These are phyloP conservation scores for Fragaria nilgerrensis DNA, from an alignment of 306 rosid species.

Conservation along the genomic window DNA sequence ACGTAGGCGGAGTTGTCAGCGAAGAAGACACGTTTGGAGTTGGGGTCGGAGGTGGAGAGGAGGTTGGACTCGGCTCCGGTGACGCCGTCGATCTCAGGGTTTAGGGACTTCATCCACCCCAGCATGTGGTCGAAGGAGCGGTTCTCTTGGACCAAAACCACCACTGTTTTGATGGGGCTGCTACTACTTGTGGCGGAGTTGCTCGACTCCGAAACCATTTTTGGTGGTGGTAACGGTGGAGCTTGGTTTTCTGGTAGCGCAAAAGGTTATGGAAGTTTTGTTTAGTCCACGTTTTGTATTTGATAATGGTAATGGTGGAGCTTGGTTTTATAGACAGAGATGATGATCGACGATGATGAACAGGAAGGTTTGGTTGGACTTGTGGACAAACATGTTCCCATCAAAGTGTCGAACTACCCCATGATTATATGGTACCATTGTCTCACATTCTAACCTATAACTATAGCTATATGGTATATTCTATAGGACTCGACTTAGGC, in stretches of 20 bases:
- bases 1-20: conserved; percentile 43
- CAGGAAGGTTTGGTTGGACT: not conserved
- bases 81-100: conserved; percentile 68
- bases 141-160: conserved; percentile 86
- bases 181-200: not conserved
- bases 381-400: not conserved
- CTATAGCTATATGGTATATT: no score
- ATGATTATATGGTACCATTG: no score
- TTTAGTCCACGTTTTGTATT: not conserved
- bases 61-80: conserved; percentile 51
- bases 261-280: not conserved
- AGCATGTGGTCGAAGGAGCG: conserved; percentile 90
- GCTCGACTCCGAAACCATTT: conserved; percentile 20
- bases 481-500: no score
- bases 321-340: not conserved
- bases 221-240: not conserved
- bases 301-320: not conserved
- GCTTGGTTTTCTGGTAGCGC: not conserved
- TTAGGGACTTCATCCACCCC: conserved; percentile 79
- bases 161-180: conserved; percentile 67
- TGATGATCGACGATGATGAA: not conserved
- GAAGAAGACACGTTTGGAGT: conserved; percentile 36
- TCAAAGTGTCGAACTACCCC: not conserved
- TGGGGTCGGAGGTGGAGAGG: conserved; percentile 44
- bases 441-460: no score